These are phyloP conservation scores for Acanthamoeba castellanii DNA, from an alignment of 208 protist genomes.

Conservation along the genomic window DNA sequence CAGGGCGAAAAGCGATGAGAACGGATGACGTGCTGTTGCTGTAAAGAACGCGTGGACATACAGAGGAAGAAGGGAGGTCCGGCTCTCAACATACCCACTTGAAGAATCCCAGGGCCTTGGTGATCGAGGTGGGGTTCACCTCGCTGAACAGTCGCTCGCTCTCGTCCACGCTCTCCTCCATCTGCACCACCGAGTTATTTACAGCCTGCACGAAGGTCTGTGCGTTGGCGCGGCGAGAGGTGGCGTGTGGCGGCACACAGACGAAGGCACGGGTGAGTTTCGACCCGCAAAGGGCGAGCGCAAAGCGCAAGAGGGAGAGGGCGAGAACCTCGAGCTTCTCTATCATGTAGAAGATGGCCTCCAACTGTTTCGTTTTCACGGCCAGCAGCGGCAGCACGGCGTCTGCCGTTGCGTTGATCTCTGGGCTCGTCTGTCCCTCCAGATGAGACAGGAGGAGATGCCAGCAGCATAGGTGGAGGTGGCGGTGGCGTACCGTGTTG, in stretches of 20 bases:
- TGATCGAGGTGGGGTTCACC: conserved; percentile 73
- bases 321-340: conserved; percentile 67
- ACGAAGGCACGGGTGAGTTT: not conserved
- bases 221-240: not conserved
- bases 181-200: conserved; percentile 73
- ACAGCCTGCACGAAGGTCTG: conserved; percentile 71
- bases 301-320: too few species aligned
- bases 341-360: conserved; percentile 72
- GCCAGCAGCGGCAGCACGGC: conserved; percentile 21
- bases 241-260: not conserved
- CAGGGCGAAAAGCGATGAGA: not conserved
- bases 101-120: conserved; percentile 59
- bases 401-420: conserved; percentile 56
- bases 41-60: not conserved
- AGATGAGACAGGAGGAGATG: not conserved
- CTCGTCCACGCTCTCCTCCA: conserved; percentile 69
- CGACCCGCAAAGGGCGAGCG: not conserved
- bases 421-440: conserved; percentile 8
- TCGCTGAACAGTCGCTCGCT: conserved; percentile 60
- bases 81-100: conserved; percentile 11
- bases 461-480: not conserved
- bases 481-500: not conserved
- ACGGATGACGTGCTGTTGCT: not conserved
- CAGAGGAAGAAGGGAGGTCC: too few species aligned
- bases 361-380: conserved; percentile 64